These are phyloP conservation scores for Populus pruinosa DNA, from an alignment of 345 rosid genomes.

Conservation along the genomic window DNA sequence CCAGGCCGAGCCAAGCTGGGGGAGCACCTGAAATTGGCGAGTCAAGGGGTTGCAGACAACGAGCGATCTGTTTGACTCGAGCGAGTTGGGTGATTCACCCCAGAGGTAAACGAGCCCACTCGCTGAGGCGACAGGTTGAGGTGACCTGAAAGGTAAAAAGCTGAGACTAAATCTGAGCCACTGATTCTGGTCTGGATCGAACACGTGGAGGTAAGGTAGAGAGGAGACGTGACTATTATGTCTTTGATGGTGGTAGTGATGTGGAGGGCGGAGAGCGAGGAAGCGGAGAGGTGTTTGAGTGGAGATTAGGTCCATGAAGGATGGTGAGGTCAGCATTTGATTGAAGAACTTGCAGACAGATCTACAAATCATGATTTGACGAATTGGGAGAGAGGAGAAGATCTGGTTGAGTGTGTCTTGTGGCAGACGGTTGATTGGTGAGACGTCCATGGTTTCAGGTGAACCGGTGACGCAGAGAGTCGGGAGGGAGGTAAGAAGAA, in stretches of 20 bases:
- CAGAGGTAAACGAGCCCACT: constrained; percentile 67
- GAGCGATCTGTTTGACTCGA: constrained; percentile 59
- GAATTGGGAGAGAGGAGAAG: constrained; percentile 74
- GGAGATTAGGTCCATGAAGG: constrained; percentile 50
- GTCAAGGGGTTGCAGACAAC: constrained; percentile 75
- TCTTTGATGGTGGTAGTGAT: constrained; percentile 31
- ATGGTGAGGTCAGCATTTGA: constrained; percentile 42
- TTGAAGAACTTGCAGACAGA: constrained; percentile 61
- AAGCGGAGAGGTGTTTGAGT: constrained; percentile 51
- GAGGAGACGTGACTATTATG: constrained; percentile 14
- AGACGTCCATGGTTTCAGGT: background rate
- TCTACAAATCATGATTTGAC: constrained; percentile 68
- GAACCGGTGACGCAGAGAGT: background rate
- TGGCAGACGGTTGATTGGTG: constrained; percentile 60
- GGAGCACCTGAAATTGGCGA: constrained; percentile 60
- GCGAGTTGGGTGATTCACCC: constrained; percentile 48
- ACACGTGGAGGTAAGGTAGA: constrained; percentile 47
- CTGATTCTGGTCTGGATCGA: constrained; percentile 51
- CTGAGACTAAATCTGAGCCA: constrained; percentile 69
- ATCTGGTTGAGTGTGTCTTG: constrained; percentile 74
- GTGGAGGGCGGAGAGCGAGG: constrained; percentile 70
- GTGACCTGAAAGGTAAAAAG: constrained; percentile 71
- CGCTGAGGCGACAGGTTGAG: constrained; percentile 72
- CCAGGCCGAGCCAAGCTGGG: constrained; percentile 92
- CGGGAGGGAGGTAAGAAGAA: background rate